phyloP scores from a whole-genome alignment of 306 rosid species.

The Prunus campanulata region DNA sequence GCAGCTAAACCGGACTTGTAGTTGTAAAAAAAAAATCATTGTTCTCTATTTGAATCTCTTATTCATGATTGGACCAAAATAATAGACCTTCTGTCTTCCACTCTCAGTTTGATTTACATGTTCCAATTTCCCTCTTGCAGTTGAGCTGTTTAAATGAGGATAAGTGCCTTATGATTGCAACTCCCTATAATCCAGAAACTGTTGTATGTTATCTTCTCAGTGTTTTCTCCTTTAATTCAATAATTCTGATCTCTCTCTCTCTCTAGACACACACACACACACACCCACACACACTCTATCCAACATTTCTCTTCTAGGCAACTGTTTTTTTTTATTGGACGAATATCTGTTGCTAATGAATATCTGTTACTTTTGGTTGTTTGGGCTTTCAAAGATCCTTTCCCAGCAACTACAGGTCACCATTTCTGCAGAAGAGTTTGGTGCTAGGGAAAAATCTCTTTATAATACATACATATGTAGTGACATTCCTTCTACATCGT shows the following conservation, averaged over 20 bases:
- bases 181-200: constrained; percentile 40
- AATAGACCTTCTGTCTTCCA: neutral
- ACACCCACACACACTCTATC: neutral
- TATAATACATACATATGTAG: constrained; percentile 28
- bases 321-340: no score
- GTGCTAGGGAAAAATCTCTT: constrained; percentile 56
- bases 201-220: constrained; percentile 45
- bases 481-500: constrained; percentile 49
- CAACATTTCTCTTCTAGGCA: constrained; percentile 9
- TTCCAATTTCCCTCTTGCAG: constrained; percentile 44
- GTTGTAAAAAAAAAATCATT: neutral
- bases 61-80: constrained; percentile 12
- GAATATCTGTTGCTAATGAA: constrained; percentile 31
- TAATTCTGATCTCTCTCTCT: neutral
- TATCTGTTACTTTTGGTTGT: constrained; percentile 20
- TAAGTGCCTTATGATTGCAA: constrained; percentile 50
- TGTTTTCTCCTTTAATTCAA: constrained; percentile 17
- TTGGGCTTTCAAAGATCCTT: constrained; percentile 38
- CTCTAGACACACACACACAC: no score
- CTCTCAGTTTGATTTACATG: neutral
- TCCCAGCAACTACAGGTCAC: constrained; percentile 51
- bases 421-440: constrained; percentile 61
- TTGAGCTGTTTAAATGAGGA: constrained; percentile 50
- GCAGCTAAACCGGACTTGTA: constrained; percentile 8
- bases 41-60: constrained; percentile 7